A percentile compares a stretch with the other conserved stretches of the same genome.
These are phyloP conservation scores for Naganishia liquefaciens DNA, from an alignment of 1,284 basidiomycete genomes.

Conservation along the genomic window DNA sequence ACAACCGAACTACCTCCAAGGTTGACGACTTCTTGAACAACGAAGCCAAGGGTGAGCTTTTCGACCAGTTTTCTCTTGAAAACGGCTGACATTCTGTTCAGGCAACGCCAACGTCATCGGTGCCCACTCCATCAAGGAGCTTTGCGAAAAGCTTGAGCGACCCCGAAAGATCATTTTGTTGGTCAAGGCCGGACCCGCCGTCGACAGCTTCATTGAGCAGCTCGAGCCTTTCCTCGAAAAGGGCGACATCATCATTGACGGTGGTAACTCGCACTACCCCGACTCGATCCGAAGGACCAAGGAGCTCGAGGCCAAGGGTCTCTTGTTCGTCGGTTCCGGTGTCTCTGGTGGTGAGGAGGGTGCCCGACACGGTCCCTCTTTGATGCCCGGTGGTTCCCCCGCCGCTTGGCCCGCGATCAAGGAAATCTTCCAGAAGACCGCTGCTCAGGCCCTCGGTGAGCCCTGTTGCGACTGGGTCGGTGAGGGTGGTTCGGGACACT, in stretches of 20 bases:
- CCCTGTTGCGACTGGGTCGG: constrained; percentile 99
- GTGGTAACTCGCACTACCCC: constrained; percentile 99
- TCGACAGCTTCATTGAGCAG: constrained; percentile 62
- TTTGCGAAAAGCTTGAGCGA: constrained; percentile 60
- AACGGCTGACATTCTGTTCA: constrained; percentile 45
- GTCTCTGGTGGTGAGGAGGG: constrained; percentile 99
- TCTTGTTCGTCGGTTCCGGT: constrained; percentile 97
- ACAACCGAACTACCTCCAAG: constrained; percentile 96
- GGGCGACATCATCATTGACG: constrained; percentile 95
- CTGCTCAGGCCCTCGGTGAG: constrained; percentile 92
- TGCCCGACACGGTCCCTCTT: constrained; percentile 93
- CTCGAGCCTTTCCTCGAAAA: constrained; percentile 62
- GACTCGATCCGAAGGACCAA: constrained; percentile 93
- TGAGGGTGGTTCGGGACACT: constrained; percentile 92
- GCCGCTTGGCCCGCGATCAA: constrained; percentile 97
- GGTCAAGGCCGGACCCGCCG: constrained; percentile 69
- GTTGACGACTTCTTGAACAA: constrained; percentile 94
- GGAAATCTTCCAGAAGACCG: constrained; percentile 97
- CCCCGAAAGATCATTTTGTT: constrained; percentile 81
- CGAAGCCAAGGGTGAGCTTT: constrained; percentile 87
- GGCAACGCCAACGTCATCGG: constrained; percentile 87
- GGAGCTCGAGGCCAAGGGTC: constrained; percentile 89
- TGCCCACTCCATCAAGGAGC: constrained; percentile 91
- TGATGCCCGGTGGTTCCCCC: constrained; percentile 97
- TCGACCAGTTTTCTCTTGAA: background rate